Conservation (phyloP, 441 rosid genomes). For the Kokia cookei region DNA sequence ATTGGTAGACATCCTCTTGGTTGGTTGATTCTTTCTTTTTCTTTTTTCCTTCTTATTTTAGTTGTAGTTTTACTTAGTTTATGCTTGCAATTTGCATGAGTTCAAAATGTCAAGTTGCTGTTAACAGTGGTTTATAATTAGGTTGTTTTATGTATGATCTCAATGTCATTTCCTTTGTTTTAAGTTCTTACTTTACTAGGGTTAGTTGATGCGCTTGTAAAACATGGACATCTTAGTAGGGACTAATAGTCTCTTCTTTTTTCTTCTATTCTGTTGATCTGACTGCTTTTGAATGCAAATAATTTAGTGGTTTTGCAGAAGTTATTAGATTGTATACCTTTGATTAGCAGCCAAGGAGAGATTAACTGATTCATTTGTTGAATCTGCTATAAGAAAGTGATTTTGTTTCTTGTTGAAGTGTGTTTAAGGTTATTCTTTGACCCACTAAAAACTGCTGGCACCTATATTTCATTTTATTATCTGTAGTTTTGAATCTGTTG, state of each 20-base stretch:
- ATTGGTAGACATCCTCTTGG: background rate
- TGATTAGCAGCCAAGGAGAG: background rate
- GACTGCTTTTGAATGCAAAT: background rate
- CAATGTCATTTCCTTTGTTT: background rate
- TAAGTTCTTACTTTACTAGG: background rate
- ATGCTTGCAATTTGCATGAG: background rate
- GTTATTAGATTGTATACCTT: background rate
- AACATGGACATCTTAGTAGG: background rate
- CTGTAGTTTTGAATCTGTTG: background rate
- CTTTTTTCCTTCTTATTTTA: background rate
- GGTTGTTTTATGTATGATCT: background rate
- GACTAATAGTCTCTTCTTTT: background rate
- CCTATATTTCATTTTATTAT: background rate
- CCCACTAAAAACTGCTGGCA: background rate
- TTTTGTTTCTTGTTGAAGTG: background rate
- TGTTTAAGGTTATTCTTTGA: background rate
- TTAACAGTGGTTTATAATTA: background rate
- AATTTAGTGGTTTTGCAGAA: background rate
- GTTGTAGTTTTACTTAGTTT: background rate
- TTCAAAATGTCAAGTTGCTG: background rate
- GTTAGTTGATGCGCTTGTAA: background rate
- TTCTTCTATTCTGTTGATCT: background rate
- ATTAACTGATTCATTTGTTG: background rate
- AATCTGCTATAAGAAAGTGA: background rate
- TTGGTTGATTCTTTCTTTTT: background rate